Evolutionary conservation across 345 rosid genomes (phyloP).

Genomic region (Eucalyptus brandiana): DNA sequence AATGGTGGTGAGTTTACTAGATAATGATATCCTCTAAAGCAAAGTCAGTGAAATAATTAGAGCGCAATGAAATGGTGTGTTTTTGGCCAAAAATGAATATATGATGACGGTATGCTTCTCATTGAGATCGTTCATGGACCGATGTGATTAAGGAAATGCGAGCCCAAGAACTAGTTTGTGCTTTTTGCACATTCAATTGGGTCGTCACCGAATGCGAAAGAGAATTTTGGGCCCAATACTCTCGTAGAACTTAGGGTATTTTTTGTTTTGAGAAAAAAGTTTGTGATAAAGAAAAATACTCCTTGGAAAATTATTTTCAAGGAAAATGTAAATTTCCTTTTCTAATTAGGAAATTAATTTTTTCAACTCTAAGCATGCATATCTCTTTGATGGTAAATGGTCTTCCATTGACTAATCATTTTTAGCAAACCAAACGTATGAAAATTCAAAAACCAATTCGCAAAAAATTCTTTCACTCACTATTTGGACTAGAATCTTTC

Average conservation of each 20-base stretch:
- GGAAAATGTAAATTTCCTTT: not conserved
- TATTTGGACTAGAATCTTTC: not conserved
- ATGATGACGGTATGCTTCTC: not conserved
- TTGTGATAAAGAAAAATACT: not conserved
- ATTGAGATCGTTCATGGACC: not conserved
- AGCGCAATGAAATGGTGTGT: not conserved
- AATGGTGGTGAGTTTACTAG: not conserved
- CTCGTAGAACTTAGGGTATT: not conserved
- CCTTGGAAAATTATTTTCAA: rapidly evolving
- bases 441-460: not conserved
- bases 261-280: not conserved
- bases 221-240: not conserved
- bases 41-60: not conserved
- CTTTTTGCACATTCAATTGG: not conserved
- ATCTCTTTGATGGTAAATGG: not conserved
- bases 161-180: not conserved
- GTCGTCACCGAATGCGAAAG: not conserved
- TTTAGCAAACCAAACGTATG: not conserved
- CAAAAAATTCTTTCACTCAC: not conserved
- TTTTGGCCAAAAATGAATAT: not conserved
- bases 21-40: not conserved
- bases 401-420: not conserved
- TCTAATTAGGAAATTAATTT: not conserved
- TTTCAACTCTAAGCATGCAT: not conserved
- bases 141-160: not conserved